Base-by-base conservation (phyloP, 345 rosid genomes). In the Pistacia vera region DNA sequence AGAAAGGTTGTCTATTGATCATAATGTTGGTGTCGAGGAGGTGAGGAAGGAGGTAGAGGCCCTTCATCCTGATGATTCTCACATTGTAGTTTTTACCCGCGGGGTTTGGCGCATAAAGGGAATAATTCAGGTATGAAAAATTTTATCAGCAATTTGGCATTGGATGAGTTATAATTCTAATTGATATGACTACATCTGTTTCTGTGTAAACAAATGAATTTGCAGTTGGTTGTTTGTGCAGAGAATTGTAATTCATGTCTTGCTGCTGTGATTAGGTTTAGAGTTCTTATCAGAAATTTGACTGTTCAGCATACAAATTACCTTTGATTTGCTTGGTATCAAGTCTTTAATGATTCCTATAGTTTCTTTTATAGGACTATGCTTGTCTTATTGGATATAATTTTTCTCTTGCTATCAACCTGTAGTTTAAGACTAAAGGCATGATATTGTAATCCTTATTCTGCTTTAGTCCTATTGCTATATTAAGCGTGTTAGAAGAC, bases 91-190 rank as follows among this genome's bases (percentile, higher is more conserved):
- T 51, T 77, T 77, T 73, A 83, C 73, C 57, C 90, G 69, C 5
- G 94, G 94, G 8, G 94, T 87, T 75, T 90, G 94, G 94, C 82
- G 92, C 60, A 85, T 90, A 8, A 90, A 85, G 86, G 94, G 94
- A 72, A 88, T 90, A 74, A 88, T 90, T 83, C 94, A 90, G 94
- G 94, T 90, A 80, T 41, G 38, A 6, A 35, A 6, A 35, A 5
- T 10, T 60, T 67, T 25, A 18, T 67, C 35, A 48, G 20, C n/a
- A 52, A 49, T 68, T 68, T 0, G 52, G n/a, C 46, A 63, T 4
- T 4, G 10, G 5, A 36, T 36, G 20, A 11, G 48, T 20, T 66
- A 41, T n/a, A 28, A 14, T 64, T 17, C 25, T 63, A 17, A 51
- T 44, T n/a, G 18, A 35, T 63, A 28, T 61, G n/a, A 11, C 41